Evolutionary conservation across 768 basidiomycete species (phyloP).

Genomic region (Mrakia gelida): DNA sequence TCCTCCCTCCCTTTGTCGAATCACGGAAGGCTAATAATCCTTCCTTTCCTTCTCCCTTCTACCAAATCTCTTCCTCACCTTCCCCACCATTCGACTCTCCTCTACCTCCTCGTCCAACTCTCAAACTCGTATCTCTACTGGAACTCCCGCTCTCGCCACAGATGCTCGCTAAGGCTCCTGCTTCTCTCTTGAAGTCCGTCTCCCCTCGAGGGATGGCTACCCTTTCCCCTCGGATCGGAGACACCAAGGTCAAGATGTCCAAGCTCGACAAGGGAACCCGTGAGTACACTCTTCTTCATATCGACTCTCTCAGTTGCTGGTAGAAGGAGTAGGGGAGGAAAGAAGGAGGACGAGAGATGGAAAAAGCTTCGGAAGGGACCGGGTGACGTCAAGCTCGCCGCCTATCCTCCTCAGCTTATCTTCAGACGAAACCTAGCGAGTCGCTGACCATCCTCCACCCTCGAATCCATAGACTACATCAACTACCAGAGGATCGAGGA

Average conservation of each 20-base stretch:
- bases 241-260: conserved; percentile 86
- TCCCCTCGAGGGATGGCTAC: conserved; percentile 60
- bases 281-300: conserved; percentile 10
- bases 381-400: background rate
- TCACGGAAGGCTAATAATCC: background rate
- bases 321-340: background rate
- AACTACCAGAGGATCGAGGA: conserved; percentile 97
- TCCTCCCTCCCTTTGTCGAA: background rate
- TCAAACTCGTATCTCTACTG: background rate
- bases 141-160: background rate
- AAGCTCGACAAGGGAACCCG: conserved; percentile 54
- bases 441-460: background rate
- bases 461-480: conserved; percentile 54
- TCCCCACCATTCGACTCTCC: background rate
- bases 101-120: background rate
- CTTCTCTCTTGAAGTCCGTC: conserved; percentile 25
- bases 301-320: background rate
- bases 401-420: background rate
- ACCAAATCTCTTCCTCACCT: background rate
- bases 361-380: conserved; percentile 1
- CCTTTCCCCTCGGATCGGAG: conserved; percentile 71
- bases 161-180: conserved; percentile 30
- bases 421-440: too few species aligned
- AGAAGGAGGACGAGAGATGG: background rate
- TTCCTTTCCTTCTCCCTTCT: background rate